Evolutionary conservation across 805 yeast species (phyloP).

Genomic region (Cephaloascus fragrans): DNA sequence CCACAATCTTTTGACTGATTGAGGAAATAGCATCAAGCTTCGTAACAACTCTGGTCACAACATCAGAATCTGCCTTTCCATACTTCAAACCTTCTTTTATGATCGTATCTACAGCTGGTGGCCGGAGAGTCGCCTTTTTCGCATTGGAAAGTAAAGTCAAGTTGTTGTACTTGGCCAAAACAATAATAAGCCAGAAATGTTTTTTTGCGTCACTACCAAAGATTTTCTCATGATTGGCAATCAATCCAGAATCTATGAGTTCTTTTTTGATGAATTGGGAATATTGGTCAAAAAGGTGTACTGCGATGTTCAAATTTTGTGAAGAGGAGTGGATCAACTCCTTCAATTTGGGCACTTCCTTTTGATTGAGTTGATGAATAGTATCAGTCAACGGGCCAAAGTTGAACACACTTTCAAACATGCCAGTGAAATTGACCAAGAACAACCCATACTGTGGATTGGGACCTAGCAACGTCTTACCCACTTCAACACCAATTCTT

Average conservation of each 20-base stretch:
- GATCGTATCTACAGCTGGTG: conserved; percentile 37
- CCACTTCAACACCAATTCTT: conserved; percentile 78
- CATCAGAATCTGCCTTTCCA: conserved; percentile 45
- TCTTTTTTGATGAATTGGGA: not conserved
- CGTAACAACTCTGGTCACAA: conserved; percentile 34
- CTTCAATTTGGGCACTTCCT: not conserved
- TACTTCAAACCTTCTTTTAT: conserved; percentile 64
- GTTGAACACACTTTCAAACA: conserved; percentile 52
- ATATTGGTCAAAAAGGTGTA: not conserved
- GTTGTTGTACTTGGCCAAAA: conserved; percentile 41
- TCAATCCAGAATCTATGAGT: not conserved
- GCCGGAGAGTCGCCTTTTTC: conserved; percentile 20
- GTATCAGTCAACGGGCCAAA: conserved; percentile 11
- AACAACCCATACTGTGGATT: conserved; percentile 57
- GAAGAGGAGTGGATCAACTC: not conserved
- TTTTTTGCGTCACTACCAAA: conserved; percentile 8
- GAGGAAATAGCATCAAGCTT: conserved; percentile 13
- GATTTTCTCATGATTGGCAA: conserved; percentile 2
- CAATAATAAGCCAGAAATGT: conserved; percentile 36
- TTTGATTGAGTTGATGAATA: not conserved
- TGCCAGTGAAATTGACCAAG: conserved; percentile 42
- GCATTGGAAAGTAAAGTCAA: conserved; percentile 23
- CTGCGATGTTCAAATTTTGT: not conserved
- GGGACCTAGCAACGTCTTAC: conserved; percentile 59
- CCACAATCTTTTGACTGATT: conserved; percentile 15